Evolutionary conservation across 805 yeast species (phyloP), one percentile per base, ranked within the genome.

Genomic region (Candida sanyiensis): DNA sequence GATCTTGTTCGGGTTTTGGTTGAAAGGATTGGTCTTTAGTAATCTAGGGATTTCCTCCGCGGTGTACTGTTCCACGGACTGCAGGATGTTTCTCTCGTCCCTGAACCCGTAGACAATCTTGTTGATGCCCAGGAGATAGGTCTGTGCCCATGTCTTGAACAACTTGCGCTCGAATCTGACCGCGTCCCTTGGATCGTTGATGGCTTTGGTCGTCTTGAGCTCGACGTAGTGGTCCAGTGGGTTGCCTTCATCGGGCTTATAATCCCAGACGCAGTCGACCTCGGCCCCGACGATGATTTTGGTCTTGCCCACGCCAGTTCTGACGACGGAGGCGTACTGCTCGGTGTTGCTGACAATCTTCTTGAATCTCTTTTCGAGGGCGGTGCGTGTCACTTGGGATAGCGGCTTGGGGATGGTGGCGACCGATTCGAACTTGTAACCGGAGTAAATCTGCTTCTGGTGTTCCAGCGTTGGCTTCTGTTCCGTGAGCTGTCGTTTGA

Each of bases 201-300:
- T 68, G 6, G 70, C 64, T 31, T 72, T 65, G 2, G 82, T 63
- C 2, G 96, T 85, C 54, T 89, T 90, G 47, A 93, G 66, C 58
- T 93, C 97, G 7, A 81, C 80, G 56, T 93, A 93, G 59, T 86
- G 95, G 4, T 70, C 58, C 32, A 86, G 63, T 17, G 42, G 55
- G 37, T 59, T 59, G 31, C 57, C 39, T 6, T 61, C 62, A 21
- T 63, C 69, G 3, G 89, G 87, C 47, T 79, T 73, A 51, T 75
- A 86, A 57, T 88, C 96, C 72, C 80, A 83, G 9, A 83, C 81
- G 57, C 96, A 83, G 60, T 90, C 97, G 16, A 90, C 85, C 62
- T 93, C 97, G 2, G 96, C 96, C 1, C 88, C 95, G 32, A 88
- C 59, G 6, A 85, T 58, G 31, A 87, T 61, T 45, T 73, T 75